Conservation (phyloP, 75 land plant genomes). For the Selaginella moellendorffii region DNA sequence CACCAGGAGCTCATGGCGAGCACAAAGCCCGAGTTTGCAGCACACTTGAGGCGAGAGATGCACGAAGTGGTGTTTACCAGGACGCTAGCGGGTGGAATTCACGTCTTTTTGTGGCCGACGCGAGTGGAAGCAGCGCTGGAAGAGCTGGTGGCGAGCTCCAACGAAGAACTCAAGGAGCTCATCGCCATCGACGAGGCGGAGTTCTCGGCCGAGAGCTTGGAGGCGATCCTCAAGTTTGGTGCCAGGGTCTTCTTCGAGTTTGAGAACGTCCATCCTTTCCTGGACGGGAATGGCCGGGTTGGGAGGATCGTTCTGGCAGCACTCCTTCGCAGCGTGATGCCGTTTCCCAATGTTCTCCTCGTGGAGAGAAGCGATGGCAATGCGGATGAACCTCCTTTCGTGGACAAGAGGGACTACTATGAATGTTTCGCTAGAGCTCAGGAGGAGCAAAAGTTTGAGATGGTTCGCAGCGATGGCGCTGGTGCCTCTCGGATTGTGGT, state of each 20-base stretch:
- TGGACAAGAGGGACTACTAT: not conserved
- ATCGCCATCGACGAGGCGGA: not conserved
- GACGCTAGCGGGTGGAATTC: not conserved
- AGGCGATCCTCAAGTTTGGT: not conserved
- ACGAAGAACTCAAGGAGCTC: not conserved
- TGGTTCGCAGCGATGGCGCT: not conserved
- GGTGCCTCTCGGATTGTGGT: not conserved
- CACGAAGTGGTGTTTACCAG: not conserved
- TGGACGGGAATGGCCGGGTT: constrained; percentile 5
- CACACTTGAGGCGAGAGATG: not conserved
- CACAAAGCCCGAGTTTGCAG: not conserved
- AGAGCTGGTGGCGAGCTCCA: not conserved
- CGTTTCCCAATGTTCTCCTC: constrained; percentile 1
- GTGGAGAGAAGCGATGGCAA: not conserved
- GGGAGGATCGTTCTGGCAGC: constrained; percentile 3
- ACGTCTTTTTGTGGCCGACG: constrained; percentile 4
- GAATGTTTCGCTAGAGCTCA: not conserved
- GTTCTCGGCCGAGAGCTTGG: not conserved
- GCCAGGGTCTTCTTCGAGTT: constrained; percentile 5
- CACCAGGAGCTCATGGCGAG: not conserved
- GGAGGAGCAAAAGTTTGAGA: not conserved
- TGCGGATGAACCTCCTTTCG: not conserved
- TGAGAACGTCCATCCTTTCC: constrained; percentile 1
- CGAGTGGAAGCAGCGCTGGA: not conserved
- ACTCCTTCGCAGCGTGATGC: not conserved